phyloP scores from a whole-genome alignment of 768 basidiomycete genomes.

The Termitomyces bulborhizus region DNA sequence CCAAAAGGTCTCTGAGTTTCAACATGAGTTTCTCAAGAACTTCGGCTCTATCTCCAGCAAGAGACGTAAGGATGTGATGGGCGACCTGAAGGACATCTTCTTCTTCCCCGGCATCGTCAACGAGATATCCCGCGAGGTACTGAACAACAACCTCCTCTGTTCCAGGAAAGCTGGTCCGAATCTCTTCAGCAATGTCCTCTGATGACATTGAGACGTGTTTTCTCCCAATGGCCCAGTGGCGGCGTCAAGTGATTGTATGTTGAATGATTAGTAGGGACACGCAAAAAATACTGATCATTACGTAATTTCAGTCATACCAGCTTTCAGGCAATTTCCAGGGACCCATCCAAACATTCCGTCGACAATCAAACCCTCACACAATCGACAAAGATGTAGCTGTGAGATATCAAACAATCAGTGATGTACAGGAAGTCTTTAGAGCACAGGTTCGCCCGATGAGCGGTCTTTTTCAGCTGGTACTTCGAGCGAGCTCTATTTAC shows the following conservation, averaged over 20 bases:
- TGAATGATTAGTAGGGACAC: too few relatives aligned
- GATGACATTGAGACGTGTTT: constrained; percentile 44
- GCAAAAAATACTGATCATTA: not conserved
- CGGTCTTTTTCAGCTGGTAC: not conserved
- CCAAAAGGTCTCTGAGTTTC: constrained; percentile 54
- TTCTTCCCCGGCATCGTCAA: constrained; percentile 86
- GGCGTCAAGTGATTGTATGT: not conserved
- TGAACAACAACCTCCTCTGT: constrained; percentile 84
- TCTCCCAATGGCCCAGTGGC: not conserved
- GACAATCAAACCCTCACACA: too few relatives aligned
- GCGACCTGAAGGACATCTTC: constrained; percentile 81
- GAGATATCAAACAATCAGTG: not conserved
- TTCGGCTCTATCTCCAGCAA: constrained; percentile 54
- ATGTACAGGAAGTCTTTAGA: not conserved
- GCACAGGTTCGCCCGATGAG: not conserved
- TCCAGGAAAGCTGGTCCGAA: constrained; percentile 60
- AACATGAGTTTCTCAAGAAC: constrained; percentile 63
- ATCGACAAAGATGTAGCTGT: too few relatives aligned
- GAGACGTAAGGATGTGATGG: constrained; percentile 68
- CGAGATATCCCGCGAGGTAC: constrained; percentile 82
- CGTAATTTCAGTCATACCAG: not conserved
- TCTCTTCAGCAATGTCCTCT: constrained; percentile 75
- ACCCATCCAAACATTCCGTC: not conserved
- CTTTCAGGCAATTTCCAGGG: too few relatives aligned
- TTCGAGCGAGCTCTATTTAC: not conserved